Base-by-base conservation (phyloP, 495 filamentous ascomycete genomes). In the Trichoderma orchidacearum region DNA sequence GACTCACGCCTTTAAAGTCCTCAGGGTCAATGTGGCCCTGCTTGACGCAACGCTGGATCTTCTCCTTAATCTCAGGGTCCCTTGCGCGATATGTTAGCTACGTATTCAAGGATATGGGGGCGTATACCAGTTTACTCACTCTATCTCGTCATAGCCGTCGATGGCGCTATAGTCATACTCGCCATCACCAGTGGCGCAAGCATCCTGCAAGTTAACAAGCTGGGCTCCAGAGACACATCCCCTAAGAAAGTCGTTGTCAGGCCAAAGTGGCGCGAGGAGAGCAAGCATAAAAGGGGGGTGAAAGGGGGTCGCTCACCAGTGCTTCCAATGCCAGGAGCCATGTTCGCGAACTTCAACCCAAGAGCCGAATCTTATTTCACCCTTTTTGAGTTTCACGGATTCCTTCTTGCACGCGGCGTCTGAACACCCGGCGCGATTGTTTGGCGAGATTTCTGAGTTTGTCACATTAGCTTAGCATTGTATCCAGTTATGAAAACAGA, bases 1-100 rank as follows among this genome's bases (percentile, higher is more conserved):
- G 34, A 66, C 84, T 72, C 75, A 92, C 87, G 0, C 87, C 85
- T 5, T 78, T 83, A 84, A 87, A 93, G 53, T 90, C 89, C 31
- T 84, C 83, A 54, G 86, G 78, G 58, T 82, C 80, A 56, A 94
- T 81, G 61, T 90, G 85, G 8, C 86, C 87, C 59, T 85, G 74
- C 27, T 74, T 75, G 8, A 94, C 54, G 15, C 82, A 86, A 27
- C 71, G 71, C 55, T 67, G 66, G 31, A 91, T 68, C 68, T 87
- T 90, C 23, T 74, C 78, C 66, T 85, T 78, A 6, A 75, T 30
- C 0, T 85, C 84, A 3, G 61, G 58, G 15, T 74, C 56, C 0
- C 64, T n/a, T 64, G 1, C 69, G 12, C 7, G 21, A 9, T 23
- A 28, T 70, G 36, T 15, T 21, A 50, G 31, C 8, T n/a, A n/a